Evolutionary conservation across 73 alveolate genomes (phyloP), one percentile per base, ranked within the genome.

Genomic region (Durusdinium trenchii): DNA sequence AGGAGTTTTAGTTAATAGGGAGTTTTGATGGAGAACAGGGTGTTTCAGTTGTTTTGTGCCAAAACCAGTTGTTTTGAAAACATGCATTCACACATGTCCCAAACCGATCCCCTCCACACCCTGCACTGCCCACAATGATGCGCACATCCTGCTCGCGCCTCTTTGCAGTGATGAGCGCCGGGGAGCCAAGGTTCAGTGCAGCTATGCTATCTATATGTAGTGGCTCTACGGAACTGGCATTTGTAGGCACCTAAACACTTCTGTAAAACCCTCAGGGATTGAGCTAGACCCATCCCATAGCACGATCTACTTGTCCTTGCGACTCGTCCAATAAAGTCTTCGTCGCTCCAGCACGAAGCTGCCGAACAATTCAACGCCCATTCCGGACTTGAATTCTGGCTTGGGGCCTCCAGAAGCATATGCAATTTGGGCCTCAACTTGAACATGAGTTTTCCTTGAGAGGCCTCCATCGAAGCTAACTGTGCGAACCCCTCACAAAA

Each of bases 271-370:
- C 60, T 35, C 60, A 78, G 43, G 10, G 87, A 10, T 38, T 78
- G 87, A 7, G 87, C 36, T 9, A 78, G 9, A 12, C 87, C 87
- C 6, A 78, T 42, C 0, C 61, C 54, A 78, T 78, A 43, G 60
- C 87, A 78, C 3, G 62, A 14, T 7, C 60, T 32, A n/a, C 43
- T 16, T 9, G 42, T 23, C 14, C 40, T 12, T 4, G 61, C 40
- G 3, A 40, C 57, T 32, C 87, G 57, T 16, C 87, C 87, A 16
- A 78, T 78, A 43, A 42, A 43, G 47, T 78, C 87, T 23, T 78
- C 87, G 42, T 78, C 87, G 38, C 42, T 78, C 87, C 87, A 78
- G 60, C 87, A 78, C 18, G 61, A 35, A 12, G 87, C 60, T 1
- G 36, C 42, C 57, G 43, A 14, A 42, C 42, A 23, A 32, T 78